phyloP scores from a whole-genome alignment of 164 flowering plant species.

The Tetrastigma voinierianum region DNA sequence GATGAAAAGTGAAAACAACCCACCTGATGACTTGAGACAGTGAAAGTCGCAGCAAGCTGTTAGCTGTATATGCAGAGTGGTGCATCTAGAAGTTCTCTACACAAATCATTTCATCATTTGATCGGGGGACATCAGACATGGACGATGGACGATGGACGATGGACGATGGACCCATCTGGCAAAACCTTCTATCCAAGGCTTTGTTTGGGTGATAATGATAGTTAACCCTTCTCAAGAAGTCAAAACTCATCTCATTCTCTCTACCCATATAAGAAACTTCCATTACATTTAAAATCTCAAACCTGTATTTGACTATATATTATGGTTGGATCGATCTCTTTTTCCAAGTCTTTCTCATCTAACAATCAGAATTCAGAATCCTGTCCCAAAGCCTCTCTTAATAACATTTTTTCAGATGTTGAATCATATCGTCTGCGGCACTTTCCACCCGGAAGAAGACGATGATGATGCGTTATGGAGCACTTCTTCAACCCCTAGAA shows the following conservation, averaged over 20 bases:
- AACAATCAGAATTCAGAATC: not conserved
- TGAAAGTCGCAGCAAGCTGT: no score
- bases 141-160: no score
- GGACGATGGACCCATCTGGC: slow-evolving; percentile 2
- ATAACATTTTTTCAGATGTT: slow-evolving; percentile 18
- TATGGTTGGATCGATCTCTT: slow-evolving; percentile 9
- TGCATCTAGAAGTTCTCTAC: no score
- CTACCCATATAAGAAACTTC: slow-evolving; percentile 15
- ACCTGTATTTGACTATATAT: slow-evolving; percentile 4
- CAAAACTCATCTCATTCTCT: slow-evolving; percentile 7
- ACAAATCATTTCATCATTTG: no score
- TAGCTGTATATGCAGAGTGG: no score
- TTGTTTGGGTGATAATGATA: not conserved
- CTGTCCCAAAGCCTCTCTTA: not conserved
- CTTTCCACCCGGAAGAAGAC: slow-evolving; percentile 20
- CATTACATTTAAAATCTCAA: not conserved
- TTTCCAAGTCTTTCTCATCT: not conserved
- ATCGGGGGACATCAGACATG: no score
- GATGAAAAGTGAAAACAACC: no score
- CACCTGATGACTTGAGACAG: no score
- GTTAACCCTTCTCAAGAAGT: slow-evolving; percentile 18
- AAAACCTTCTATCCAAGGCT: not conserved
- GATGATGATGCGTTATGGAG: slow-evolving; percentile 12
- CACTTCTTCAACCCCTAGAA: slow-evolving; percentile 25
- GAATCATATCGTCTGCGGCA: slow-evolving; percentile 28